Base-by-base conservation (phyloP, 2,329 filamentous ascomycete species). In the Aspergillus glaucus region DNA sequence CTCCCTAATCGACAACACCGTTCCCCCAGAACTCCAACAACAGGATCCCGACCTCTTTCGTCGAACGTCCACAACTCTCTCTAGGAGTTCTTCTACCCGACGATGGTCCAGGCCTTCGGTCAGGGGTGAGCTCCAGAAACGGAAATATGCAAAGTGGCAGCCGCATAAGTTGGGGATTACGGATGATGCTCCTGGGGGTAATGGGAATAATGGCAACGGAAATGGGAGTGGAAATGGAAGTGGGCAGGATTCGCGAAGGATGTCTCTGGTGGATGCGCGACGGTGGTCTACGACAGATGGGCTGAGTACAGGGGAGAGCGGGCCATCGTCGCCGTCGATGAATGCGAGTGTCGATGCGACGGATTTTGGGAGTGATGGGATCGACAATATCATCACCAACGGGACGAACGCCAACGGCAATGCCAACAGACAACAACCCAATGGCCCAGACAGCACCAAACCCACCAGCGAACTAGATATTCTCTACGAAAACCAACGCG, bases 401-500 rank as follows among this genome's bases (percentile, higher is more conserved):
- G 37, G 15, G 26, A 12, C 26, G 10, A 40, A 19, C 19, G 37
- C 9, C 15, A 40, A 40, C 9, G 17, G 15, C 40, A 30, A 44
- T 44, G 42, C 5, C 10, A 32, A 26, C 15, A n/a, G 42, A 26
- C 45, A 45, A 10, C 26, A 30, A 4, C 2, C 9, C 26, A 28
- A 28, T 28, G 26, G 1, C 26, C 10, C 26, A 30, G 26, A 55
- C 8, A 58, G 60, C 19, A 50, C 51, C 3, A 62, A 62, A 24
- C 48, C 62, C 2, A 57, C 61, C 37, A 67, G 64, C 2, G 84
- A 80, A 24, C 82, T 97, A 52, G 93, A 98, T 55, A 80, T 97
- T 4, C 76, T 98, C 0, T 97, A 95, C 68, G 93, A 98, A 67
- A 98, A 98, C 63, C 88, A 98, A 71, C 81, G 93, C 49, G 93